Base-by-base conservation (phyloP, 352 stramenopile species). In the Hyaloperonospora arabidopsidis region DNA sequence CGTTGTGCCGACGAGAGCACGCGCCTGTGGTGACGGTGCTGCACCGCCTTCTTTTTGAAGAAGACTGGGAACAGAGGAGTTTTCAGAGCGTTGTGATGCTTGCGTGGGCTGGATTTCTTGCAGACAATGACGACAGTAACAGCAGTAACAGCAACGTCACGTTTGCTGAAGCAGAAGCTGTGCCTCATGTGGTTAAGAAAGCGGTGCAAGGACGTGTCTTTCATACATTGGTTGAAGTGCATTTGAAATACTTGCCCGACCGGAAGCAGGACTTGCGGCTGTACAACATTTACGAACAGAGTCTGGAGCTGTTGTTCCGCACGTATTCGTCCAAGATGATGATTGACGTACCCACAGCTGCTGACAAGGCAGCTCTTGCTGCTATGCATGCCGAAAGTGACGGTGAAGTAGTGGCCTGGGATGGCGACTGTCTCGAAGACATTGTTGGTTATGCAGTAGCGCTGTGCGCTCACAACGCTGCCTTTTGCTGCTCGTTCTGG, bases 31-130 rank as follows among this genome's bases (percentile, higher is more conserved):
- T 91, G 21, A 74, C 68, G 2, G 68, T 78, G 21, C 57, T 91
- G n/a, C 81, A 91, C 45, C 48, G 54, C 13, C 57, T 88, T 36
- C 73, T 91, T 43, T 84, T 76, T 48, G 61, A 78, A 23, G 65
- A 84, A 12, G 54, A 79, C 13, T 92, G 81, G 81, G 79, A 88
- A 19, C 76, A 92, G 29, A 68, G 65, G 28, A 66, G 52, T 10
- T 77, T 84, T 36, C 81, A 92, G 51, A 86, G 79, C 51, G 74
- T 92, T n/a, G 74, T 69, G 13, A 84, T 84, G 76, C 68, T 92
- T 5, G 77, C 62, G 2, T 92, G 81, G 81, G 79, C 79, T 7
- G 79, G 64, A 11, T 88, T 89, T 43, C 62, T 89, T 13, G 72
- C 54, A 23, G 40, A 54, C 49, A 65, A 80, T 53, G 59, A 66